Conservation (phyloP, 305 asterid genomes). For the Rubia tinctorum region DNA sequence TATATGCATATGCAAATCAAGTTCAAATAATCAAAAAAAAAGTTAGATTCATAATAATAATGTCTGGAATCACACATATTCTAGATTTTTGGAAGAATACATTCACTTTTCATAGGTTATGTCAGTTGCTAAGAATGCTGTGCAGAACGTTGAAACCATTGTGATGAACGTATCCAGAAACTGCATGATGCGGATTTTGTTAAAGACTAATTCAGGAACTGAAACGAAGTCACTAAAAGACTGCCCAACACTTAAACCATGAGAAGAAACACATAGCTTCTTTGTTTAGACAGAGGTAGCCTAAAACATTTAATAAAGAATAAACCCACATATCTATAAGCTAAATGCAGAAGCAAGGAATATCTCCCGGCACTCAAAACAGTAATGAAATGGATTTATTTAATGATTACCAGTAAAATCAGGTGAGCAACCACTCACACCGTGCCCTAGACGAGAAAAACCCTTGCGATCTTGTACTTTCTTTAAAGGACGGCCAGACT, state of each 20-base stretch:
- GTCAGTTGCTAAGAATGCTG: neutral
- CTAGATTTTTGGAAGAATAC: neutral
- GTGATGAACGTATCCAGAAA: neutral
- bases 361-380: too few relatives aligned
- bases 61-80: neutral
- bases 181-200: neutral
- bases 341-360: conserved; percentile 1
- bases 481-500: conserved; percentile 90
- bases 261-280: neutral
- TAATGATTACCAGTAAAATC: conserved; percentile 68
- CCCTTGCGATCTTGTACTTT: conserved; percentile 88
- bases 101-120: neutral
- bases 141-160: neutral
- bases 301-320: neutral
- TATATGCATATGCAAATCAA: too few relatives aligned
- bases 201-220: neutral
- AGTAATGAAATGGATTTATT: conserved; percentile 7
- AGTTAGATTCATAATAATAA: too few relatives aligned
- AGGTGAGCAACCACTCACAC: conserved; percentile 73
- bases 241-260: neutral
- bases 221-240: neutral
- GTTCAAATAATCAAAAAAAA: too few relatives aligned
- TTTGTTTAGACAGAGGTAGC: neutral
- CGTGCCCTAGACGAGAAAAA: conserved; percentile 76
- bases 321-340: neutral